A percentile compares a stretch with the other conserved stretches of the same genome.
phyloP scores from a whole-genome alignment of 306 rosid species.

The Rubus idaeus region DNA sequence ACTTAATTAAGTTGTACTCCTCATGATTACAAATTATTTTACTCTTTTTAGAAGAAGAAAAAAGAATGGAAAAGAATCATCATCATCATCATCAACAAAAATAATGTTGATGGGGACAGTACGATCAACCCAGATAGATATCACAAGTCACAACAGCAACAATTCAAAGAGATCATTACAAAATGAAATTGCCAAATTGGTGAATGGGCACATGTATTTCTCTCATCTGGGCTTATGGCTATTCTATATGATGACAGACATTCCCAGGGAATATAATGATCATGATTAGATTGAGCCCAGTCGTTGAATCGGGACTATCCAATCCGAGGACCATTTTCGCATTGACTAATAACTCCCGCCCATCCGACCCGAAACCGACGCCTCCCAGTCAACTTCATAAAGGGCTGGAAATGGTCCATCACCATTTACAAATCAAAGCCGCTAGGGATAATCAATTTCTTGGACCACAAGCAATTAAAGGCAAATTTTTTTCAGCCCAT shows the following conservation, averaged over 20 bases:
- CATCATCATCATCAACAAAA: no score
- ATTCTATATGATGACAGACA: slow-evolving; percentile 34
- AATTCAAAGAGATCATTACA: background rate
- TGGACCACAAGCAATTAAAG: slow-evolving; percentile 59
- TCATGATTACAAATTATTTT: background rate
- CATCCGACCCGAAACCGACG: slow-evolving; percentile 40
- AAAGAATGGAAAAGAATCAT: background rate
- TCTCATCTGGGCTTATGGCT: background rate
- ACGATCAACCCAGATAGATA: background rate
- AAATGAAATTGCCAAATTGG: background rate
- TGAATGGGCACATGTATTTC: slow-evolving; percentile 5
- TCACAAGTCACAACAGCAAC: background rate
- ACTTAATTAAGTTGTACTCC: no score
- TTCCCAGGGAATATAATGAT: slow-evolving; percentile 28
- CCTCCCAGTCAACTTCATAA: slow-evolving; percentile 17
- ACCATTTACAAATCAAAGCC: slow-evolving; percentile 31
- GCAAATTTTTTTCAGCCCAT: slow-evolving; percentile 18
- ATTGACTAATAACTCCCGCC: slow-evolving; percentile 30
- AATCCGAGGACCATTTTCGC: slow-evolving; percentile 27
- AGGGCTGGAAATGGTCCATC: slow-evolving; percentile 39
- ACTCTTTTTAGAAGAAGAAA: background rate
- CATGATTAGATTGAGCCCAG: slow-evolving; percentile 30
- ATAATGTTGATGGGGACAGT: background rate
- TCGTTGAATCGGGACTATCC: slow-evolving; percentile 25
- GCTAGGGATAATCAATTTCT: slow-evolving; percentile 47